A percentile compares a stretch with the other conserved stretches of the same genome.
Evolutionary conservation across 129 eudicot genomes (phyloP).

Genomic region (Chrysanthemum seticuspe): DNA sequence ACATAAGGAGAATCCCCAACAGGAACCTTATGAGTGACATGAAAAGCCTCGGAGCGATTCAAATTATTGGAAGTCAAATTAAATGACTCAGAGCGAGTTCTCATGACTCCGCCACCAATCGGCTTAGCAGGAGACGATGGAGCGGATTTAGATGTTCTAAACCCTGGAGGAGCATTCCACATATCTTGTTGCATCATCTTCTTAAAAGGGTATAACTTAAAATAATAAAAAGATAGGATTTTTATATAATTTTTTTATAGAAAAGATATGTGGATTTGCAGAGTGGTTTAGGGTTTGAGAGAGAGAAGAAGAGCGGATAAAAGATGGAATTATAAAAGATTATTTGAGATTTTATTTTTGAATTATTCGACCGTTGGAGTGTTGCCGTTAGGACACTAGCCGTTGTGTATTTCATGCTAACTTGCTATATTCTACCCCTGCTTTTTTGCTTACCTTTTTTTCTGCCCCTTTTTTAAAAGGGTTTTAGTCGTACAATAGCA

Average conservation of each 20-base stretch:
- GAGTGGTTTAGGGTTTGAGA: slow-evolving; percentile 22
- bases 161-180: slow-evolving; percentile 97
- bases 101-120: slow-evolving; percentile 48
- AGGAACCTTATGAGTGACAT: slow-evolving; percentile 91
- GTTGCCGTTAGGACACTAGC: slow-evolving; percentile 63
- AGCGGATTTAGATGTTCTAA: slow-evolving; percentile 84
- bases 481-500: no score
- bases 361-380: slow-evolving; percentile 57
- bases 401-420: slow-evolving; percentile 42
- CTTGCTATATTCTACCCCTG: slow-evolving; percentile 18
- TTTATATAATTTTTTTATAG: slow-evolving; percentile 2
- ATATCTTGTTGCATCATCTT: slow-evolving; percentile 73
- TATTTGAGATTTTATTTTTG: slow-evolving; percentile 32
- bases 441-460: slow-evolving; percentile 11
- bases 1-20: slow-evolving; percentile 97
- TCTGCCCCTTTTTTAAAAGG: background rate
- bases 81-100: slow-evolving; percentile 87
- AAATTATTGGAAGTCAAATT: slow-evolving; percentile 40
- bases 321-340: slow-evolving; percentile 4
- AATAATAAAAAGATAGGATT: background rate
- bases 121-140: slow-evolving; percentile 97
- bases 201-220: background rate
- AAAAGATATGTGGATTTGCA: slow-evolving; percentile 27
- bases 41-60: slow-evolving; percentile 73
- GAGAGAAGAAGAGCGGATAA: slow-evolving; percentile 23